phyloP scores from a whole-genome alignment of 164 flowering plant species.

The Cinnamomum chago region DNA sequence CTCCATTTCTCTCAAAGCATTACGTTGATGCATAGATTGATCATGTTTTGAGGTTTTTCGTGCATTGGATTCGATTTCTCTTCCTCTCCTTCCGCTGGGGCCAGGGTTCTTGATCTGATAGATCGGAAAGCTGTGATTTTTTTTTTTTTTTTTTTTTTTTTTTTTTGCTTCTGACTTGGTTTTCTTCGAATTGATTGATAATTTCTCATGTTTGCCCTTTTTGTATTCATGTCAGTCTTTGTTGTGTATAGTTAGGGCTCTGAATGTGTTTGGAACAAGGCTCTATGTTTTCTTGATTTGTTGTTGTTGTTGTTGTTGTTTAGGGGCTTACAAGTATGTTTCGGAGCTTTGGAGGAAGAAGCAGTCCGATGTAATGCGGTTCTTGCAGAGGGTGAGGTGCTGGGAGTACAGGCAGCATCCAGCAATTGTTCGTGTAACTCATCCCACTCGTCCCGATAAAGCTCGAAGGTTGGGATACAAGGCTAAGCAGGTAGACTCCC shows the following conservation, averaged over 20 bases:
- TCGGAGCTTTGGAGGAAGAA: conserved; percentile 86
- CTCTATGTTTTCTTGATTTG: neutral
- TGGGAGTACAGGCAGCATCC: conserved; percentile 71
- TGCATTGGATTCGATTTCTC: too few species aligned
- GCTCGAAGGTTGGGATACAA: conserved; percentile 49
- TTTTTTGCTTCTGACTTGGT: too few species aligned
- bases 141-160: too few species aligned
- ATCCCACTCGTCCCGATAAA: conserved; percentile 45
- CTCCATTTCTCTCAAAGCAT: neutral
- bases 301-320: neutral
- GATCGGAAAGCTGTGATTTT: too few species aligned
- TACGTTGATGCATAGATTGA: too few species aligned
- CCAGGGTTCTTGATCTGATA: neutral
- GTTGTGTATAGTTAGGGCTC: too few species aligned
- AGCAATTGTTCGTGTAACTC: conserved; percentile 42
- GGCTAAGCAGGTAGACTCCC: conserved; percentile 43
- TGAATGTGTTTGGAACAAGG: neutral
- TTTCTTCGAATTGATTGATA: too few species aligned
- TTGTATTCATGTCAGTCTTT: too few species aligned
- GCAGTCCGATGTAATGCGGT: conserved; percentile 85
- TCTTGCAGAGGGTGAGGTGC: conserved; percentile 71
- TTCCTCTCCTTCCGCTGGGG: too few species aligned
- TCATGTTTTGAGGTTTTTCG: too few species aligned
- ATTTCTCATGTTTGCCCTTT: too few species aligned
- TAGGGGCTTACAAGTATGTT: conserved; percentile 74